These are phyloP conservation scores for Barnettozyma wickerhamii DNA, from an alignment of 805 yeast genomes.

Conservation along the genomic window DNA sequence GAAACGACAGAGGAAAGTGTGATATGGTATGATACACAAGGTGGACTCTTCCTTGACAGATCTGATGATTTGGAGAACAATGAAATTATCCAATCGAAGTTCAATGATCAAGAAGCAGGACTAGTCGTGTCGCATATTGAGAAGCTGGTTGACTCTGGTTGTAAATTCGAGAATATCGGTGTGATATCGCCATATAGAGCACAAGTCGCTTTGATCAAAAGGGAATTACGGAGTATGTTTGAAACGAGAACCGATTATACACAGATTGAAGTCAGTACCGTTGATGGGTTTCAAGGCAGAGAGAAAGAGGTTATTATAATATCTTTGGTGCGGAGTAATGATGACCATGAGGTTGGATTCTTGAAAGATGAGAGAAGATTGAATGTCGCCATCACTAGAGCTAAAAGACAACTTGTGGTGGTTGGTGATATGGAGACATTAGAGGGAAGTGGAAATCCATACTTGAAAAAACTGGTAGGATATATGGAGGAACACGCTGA, in stretches of 20 bases:
- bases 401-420: slow-evolving; percentile 78
- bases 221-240: slow-evolving; percentile 1
- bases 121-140: slow-evolving; percentile 56
- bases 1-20: slow-evolving; percentile 56
- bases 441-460: slow-evolving; percentile 2
- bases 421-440: slow-evolving; percentile 83
- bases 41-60: slow-evolving; percentile 73
- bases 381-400: slow-evolving; percentile 92
- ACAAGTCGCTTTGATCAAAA: slow-evolving; percentile 58
- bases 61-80: slow-evolving; percentile 32
- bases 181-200: slow-evolving; percentile 89
- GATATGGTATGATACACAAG: slow-evolving; percentile 92
- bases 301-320: slow-evolving; percentile 86
- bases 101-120: slow-evolving; percentile 70
- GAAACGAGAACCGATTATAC: neutral
- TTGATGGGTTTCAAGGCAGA: slow-evolving; percentile 96
- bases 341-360: slow-evolving; percentile 70
- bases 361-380: slow-evolving; percentile 72
- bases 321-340: slow-evolving; percentile 80
- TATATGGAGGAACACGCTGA: slow-evolving; percentile 10
- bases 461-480: slow-evolving; percentile 5
- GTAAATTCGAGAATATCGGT: slow-evolving; percentile 60
- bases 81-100: slow-evolving; percentile 44
- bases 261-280: slow-evolving; percentile 72
- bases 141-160: slow-evolving; percentile 47